A percentile compares a stretch with the other conserved stretches of the same genome.
Conservation (phyloP, 2,329 filamentous ascomycete species). For the Pezicula carpinea region DNA sequence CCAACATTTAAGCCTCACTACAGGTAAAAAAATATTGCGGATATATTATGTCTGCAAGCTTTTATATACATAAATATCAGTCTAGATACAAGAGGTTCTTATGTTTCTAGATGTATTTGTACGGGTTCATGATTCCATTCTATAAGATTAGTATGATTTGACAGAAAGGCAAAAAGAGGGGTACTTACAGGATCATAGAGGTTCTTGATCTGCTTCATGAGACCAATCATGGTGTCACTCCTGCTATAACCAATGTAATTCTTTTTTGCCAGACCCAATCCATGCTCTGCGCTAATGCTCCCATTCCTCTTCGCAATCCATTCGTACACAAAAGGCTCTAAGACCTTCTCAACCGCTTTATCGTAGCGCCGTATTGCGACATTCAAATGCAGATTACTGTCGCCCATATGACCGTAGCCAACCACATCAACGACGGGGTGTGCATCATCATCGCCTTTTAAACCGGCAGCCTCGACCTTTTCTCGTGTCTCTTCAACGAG, state of each 20-base stretch:
- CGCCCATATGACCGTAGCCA: constrained; percentile 97
- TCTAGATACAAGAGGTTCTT: not conserved
- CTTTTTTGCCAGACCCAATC: constrained; percentile 91
- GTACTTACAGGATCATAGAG: constrained; percentile 85
- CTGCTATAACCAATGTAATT: constrained; percentile 91
- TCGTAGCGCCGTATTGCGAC: constrained; percentile 79
- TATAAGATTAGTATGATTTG: constrained; percentile 33
- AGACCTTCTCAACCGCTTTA: constrained; percentile 75
- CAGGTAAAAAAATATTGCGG: no score
- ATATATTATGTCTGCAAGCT: no score
- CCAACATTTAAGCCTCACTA: no score
- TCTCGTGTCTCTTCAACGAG: constrained; percentile 81
- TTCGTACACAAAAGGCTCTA: constrained; percentile 96
- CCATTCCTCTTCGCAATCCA: constrained; percentile 87
- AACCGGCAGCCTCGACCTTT: constrained; percentile 66
- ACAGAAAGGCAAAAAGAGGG: not conserved
- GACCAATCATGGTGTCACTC: constrained; percentile 75
- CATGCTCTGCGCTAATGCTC: constrained; percentile 96
- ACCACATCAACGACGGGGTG: constrained; percentile 84
- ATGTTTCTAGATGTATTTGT: constrained; percentile 74
- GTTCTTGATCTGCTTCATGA: constrained; percentile 95
- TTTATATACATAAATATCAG: not conserved
- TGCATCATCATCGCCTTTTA: constrained; percentile 71
- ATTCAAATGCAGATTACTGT: constrained; percentile 93
- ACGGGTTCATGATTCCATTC: constrained; percentile 99